These are phyloP conservation scores for Ciborinia camelliae DNA, from an alignment of 2,329 filamentous ascomycete genomes.

Conservation along the genomic window DNA sequence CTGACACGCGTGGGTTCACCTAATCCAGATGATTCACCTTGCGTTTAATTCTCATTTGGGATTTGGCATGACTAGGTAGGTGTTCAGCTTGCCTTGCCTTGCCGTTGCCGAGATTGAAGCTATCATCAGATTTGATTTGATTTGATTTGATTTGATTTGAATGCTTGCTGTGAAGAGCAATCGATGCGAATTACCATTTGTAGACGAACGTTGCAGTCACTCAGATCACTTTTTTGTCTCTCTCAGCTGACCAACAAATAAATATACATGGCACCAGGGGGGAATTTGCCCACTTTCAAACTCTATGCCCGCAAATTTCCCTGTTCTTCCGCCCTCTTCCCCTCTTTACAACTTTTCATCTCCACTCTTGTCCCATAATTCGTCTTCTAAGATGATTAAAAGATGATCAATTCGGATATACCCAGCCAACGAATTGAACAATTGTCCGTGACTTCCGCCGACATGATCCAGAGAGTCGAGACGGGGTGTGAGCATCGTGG, in stretches of 20 bases:
- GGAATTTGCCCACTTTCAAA: constrained; percentile 15
- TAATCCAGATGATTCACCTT: constrained; percentile 16
- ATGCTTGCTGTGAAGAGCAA: constrained; percentile 15
- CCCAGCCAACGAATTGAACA: neutral
- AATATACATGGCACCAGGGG: constrained; percentile 2
- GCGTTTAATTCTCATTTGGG: constrained; percentile 4
- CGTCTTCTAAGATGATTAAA: constrained; percentile 16
- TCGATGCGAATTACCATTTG: constrained; percentile 1
- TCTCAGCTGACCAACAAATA: constrained; percentile 18
- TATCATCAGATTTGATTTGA: constrained; percentile 14
- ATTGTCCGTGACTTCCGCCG: constrained; percentile 13
- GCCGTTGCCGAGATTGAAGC: constrained; percentile 21
- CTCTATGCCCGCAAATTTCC: constrained; percentile 9
- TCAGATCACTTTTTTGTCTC: constrained; percentile 12
- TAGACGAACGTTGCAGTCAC: constrained; percentile 11
- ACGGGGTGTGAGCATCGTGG: neutral
- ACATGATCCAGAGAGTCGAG: constrained; percentile 3
- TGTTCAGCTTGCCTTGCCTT: too few species aligned
- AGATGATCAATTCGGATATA: constrained; percentile 2
- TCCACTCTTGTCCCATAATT: constrained; percentile 20
- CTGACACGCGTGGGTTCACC: neutral
- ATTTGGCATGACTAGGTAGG: constrained; percentile 3
- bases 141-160: too few species aligned
- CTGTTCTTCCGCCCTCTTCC: constrained; percentile 7
- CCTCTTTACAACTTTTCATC: constrained; percentile 12